Percentiles rank a stretch among this genome's conserved stretches.
These are phyloP conservation scores for Cladosporium sp. DNA, from an alignment of 2,329 filamentous ascomycete species.

Conservation along the genomic window DNA sequence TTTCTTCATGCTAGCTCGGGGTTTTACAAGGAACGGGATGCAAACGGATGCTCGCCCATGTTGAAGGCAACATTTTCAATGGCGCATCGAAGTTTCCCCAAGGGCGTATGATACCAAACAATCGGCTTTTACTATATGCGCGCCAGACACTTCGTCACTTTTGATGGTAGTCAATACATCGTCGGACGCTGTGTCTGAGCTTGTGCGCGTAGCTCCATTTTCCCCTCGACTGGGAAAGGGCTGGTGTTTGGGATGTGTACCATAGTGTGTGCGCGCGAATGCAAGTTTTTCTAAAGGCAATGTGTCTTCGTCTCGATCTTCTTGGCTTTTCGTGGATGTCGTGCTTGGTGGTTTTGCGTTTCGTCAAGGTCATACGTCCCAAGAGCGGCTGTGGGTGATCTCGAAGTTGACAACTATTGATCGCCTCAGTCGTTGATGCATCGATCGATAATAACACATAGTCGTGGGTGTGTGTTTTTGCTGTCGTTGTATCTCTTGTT, in stretches of 20 bases:
- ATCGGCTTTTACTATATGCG: slow-evolving; percentile 4
- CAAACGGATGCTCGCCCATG: neutral
- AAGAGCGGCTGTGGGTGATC: too few relatives aligned
- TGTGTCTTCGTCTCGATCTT: too few relatives aligned
- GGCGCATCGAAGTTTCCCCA: neutral
- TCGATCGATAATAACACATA: too few relatives aligned
- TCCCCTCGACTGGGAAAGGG: neutral
- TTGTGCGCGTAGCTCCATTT: neutral
- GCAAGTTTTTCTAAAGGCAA: neutral
- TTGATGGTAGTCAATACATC: too few relatives aligned
- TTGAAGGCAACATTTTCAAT: neutral
- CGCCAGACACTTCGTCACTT: neutral
- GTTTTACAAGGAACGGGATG: neutral
- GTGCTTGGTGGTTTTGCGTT: too few relatives aligned
- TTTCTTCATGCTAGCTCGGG: slow-evolving; percentile 12
- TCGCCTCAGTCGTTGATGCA: too few relatives aligned
- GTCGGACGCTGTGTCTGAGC: neutral
- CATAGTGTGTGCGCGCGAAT: slow-evolving; percentile 1
- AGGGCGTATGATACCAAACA: slow-evolving; percentile 6
- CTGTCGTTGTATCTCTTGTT: too few relatives aligned
- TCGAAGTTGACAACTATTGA: too few relatives aligned
- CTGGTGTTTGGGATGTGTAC: slow-evolving; percentile 2
- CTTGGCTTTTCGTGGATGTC: too few relatives aligned
- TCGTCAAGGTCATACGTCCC: too few relatives aligned
- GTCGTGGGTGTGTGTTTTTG: too few relatives aligned